Conservation (phyloP, 1,139 yeast species). For the Saccharomycopsis hybrid region DNA sequence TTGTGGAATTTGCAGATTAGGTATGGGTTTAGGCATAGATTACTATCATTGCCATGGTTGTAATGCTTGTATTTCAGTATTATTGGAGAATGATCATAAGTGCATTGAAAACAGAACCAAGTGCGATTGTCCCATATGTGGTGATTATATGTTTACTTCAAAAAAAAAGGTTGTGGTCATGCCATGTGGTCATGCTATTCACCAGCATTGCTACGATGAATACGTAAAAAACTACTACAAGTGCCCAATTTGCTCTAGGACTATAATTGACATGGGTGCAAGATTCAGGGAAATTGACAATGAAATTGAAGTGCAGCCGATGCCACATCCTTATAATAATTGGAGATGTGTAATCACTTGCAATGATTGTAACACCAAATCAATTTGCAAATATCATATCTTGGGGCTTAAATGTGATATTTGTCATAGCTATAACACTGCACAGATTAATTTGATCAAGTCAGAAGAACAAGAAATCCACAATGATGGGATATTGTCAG, state of each 20-base stretch:
- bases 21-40: conserved; percentile 81
- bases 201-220: conserved; percentile 75
- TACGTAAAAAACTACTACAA: conserved; percentile 75
- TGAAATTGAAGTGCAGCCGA: conserved; percentile 68
- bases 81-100: conserved; percentile 66
- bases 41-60: conserved; percentile 90
- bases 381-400: conserved; percentile 72
- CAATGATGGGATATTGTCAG: conserved; percentile 1
- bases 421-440: conserved; percentile 82
- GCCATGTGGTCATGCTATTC: conserved; percentile 94
- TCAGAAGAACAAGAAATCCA: conserved; percentile 30
- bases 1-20: conserved; percentile 89
- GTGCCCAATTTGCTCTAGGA: conserved; percentile 85
- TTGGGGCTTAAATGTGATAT: conserved; percentile 82
- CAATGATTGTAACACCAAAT: conserved; percentile 84
- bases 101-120: conserved; percentile 86
- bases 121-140: conserved; percentile 89
- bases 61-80: conserved; percentile 81
- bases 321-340: conserved; percentile 70
- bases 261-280: conserved; percentile 80
- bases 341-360: conserved; percentile 81
- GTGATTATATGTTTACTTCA: conserved; percentile 85
- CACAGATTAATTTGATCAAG: conserved; percentile 58
- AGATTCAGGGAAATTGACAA: conserved; percentile 80
- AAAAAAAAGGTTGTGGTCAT: conserved; percentile 80